These are phyloP conservation scores for Hygrocybe coccinea DNA, from an alignment of 768 basidiomycete genomes.

Conservation along the genomic window DNA sequence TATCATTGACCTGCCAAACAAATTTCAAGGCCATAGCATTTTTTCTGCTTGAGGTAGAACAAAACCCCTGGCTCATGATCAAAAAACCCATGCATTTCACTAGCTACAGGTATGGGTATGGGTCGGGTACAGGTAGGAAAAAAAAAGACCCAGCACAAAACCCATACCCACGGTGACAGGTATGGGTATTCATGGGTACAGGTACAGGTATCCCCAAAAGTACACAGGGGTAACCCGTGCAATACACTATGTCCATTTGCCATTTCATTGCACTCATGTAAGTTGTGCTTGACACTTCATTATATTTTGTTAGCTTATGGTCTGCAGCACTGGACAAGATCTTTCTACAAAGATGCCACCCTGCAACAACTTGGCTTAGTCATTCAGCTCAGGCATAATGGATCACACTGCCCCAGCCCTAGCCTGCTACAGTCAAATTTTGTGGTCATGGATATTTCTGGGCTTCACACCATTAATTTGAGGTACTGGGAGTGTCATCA, in stretches of 20 bases:
- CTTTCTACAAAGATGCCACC: not conserved
- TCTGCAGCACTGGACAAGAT: constrained; percentile 4
- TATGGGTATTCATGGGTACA: too few relatives aligned
- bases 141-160: too few relatives aligned
- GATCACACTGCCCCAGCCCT: not conserved
- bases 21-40: too few relatives aligned
- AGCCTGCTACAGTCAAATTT: not conserved
- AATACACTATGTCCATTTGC: not conserved
- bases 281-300: not conserved
- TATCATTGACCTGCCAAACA: too few relatives aligned
- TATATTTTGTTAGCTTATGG: not conserved
- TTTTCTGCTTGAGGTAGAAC: too few relatives aligned
- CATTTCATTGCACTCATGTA: constrained; percentile 1
- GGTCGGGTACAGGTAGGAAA: too few relatives aligned
- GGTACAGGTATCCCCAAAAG: too few relatives aligned
- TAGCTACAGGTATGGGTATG: too few relatives aligned
- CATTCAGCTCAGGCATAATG: constrained; percentile 8
- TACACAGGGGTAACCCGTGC: too few relatives aligned
- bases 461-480: constrained; percentile 1
- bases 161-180: too few relatives aligned
- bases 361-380: constrained; percentile 6
- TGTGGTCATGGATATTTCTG: constrained; percentile 3
- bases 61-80: too few relatives aligned
- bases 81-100: too few relatives aligned
- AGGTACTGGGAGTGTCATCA: constrained; percentile 5